phyloP scores from a whole-genome alignment of 306 rosid genomes.

The Gastrolobium villosum region DNA sequence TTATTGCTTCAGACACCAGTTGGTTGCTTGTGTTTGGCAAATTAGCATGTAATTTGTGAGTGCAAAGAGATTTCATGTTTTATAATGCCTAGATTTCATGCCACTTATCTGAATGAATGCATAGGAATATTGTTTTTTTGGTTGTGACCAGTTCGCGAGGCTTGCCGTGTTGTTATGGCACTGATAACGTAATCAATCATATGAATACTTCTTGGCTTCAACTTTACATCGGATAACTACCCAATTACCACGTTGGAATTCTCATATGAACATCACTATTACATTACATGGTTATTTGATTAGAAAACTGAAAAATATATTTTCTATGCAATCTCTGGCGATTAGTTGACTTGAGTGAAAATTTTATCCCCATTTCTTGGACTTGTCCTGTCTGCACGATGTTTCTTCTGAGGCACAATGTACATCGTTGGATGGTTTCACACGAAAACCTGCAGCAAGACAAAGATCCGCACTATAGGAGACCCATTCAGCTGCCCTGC shows the following conservation, averaged over 20 bases:
- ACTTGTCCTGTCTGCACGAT: not conserved
- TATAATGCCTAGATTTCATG: slow-evolving; percentile 44
- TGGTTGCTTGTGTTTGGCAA: slow-evolving; percentile 53
- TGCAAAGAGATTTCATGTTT: slow-evolving; percentile 53
- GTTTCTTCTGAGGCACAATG: too few species aligned
- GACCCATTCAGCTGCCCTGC: not conserved
- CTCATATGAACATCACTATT: not conserved
- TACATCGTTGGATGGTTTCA: too few species aligned
- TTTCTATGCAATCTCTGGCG: not conserved
- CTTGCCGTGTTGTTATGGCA: slow-evolving; percentile 36
- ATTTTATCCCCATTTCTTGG: not conserved
- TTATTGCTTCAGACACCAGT: slow-evolving; percentile 53
- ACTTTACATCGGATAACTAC: slow-evolving; percentile 20
- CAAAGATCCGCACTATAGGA: not conserved
- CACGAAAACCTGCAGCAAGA: not conserved
- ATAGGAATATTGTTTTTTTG: slow-evolving; percentile 35
- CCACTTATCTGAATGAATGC: slow-evolving; percentile 43
- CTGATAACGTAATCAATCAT: slow-evolving; percentile 36
- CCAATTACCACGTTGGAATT: slow-evolving; percentile 13
- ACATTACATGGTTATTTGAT: not conserved
- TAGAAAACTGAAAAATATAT: not conserved
- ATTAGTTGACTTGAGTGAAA: slow-evolving; percentile 15
- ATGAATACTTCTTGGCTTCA: not conserved
- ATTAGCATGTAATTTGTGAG: slow-evolving; percentile 59
- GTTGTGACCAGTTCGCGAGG: slow-evolving; percentile 26